Percentiles rank a stretch among this genome's conserved stretches.
Conservation (phyloP, 495 filamentous ascomycete genomes). For the Penicillium goetzii region DNA sequence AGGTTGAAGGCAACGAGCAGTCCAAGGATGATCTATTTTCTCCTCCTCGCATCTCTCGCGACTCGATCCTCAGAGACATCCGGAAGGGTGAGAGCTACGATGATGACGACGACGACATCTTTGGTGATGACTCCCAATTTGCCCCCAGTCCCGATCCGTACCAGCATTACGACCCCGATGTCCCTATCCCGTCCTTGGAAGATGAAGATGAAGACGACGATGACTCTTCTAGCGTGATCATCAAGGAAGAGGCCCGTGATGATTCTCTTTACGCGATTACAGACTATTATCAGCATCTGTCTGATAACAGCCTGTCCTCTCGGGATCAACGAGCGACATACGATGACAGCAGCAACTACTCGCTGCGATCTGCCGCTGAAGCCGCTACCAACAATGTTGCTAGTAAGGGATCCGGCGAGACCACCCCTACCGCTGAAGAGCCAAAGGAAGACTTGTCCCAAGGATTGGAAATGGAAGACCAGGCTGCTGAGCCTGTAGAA, state of each 20-base stretch:
- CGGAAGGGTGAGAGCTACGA: constrained; percentile 66
- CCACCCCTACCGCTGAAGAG: constrained; percentile 38
- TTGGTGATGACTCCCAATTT: constrained; percentile 61
- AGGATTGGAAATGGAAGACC: background rate
- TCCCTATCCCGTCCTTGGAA: constrained; percentile 78
- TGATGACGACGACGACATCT: constrained; percentile 61
- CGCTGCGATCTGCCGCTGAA: constrained; percentile 43
- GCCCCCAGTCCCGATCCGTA: constrained; percentile 57
- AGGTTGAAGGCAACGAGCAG: background rate
- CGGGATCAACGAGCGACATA: constrained; percentile 47
- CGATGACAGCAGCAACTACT: constrained; percentile 57
- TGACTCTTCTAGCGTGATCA: constrained; percentile 63
- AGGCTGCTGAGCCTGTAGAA: background rate
- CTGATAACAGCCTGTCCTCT: constrained; percentile 53
- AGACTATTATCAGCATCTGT: constrained; percentile 52
- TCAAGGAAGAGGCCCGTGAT: constrained; percentile 67
- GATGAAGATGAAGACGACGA: constrained; percentile 60
- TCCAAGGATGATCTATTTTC: constrained; percentile 32
- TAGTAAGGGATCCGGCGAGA: constrained; percentile 28
- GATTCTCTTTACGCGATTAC: constrained; percentile 73
- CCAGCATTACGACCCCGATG: constrained; percentile 73
- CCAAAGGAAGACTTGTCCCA: background rate
- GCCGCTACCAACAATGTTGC: constrained; percentile 16
- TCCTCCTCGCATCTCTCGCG: constrained; percentile 82
- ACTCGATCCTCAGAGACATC: constrained; percentile 88